A percentile compares a stretch with the other conserved stretches of the same genome.
These are phyloP conservation scores for Tuber umbilicatum DNA, from an alignment of 495 filamentous ascomycete species.

Conservation along the genomic window DNA sequence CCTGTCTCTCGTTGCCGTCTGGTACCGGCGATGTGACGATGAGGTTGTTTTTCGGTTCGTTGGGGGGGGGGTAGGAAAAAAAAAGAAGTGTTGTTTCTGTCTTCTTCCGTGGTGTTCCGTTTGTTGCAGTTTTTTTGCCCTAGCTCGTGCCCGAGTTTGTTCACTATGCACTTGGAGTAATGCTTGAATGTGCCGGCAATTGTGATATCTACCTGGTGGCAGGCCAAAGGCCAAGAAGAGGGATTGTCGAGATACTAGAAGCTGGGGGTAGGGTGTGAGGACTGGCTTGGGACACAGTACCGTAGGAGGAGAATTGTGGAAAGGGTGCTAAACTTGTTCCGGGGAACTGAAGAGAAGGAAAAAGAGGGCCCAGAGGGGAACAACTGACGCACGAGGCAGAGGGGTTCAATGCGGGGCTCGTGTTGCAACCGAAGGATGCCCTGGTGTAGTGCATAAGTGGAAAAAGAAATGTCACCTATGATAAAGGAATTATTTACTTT, in stretches of 20 bases:
- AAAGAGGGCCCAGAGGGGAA: not conserved
- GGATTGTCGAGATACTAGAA: not conserved
- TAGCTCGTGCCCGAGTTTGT: not conserved
- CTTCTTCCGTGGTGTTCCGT: constrained; percentile 4
- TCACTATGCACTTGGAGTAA: not conserved
- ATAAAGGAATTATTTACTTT: not conserved
- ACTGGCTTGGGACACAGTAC: not conserved
- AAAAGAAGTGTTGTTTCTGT: constrained; percentile 5
- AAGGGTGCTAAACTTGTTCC: not conserved
- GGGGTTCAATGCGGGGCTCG: not conserved
- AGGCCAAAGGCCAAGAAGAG: not conserved
- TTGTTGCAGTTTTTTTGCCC: not conserved
- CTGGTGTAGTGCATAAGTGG: not conserved
- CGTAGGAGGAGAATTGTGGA: not conserved
- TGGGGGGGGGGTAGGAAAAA: not conserved
- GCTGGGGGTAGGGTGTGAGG: not conserved
- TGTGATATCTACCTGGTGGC: not conserved
- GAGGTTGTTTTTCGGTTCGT: constrained; percentile 3
- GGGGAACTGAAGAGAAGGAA: not conserved
- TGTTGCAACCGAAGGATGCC: not conserved
- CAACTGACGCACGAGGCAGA: not conserved
- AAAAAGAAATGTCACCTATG: not conserved
- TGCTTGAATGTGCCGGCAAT: not conserved
- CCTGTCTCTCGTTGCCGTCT: constrained; percentile 19
- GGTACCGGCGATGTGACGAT: constrained; percentile 17